Evolutionary conservation across 1,284 basidiomycete species (phyloP), one percentile per base, ranked within the genome.

Genomic region (Apiotrichum mycotoxinovorans): DNA sequence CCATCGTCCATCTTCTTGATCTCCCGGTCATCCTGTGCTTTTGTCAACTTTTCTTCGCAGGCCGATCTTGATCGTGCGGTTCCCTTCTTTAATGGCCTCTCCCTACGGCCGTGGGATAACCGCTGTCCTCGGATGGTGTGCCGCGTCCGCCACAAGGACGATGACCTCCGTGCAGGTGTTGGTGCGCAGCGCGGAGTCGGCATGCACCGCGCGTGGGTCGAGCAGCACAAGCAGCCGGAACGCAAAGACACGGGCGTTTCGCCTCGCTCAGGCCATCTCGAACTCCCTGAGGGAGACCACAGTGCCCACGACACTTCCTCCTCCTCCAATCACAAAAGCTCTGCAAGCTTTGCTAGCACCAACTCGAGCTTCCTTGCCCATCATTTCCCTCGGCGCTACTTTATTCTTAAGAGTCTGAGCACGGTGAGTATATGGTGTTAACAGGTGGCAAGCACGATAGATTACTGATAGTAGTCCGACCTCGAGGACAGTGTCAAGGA

Each of bases 1-100:
- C 85, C 97, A 3, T 75, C 88, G 3, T 93, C 89, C 23, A 87
- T 98, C 63, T 96, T 95, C 78, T 83, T 94, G 56, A 98, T 98
- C 66, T 84, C 87, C 20, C 85, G 92, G 23, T 94, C 91, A 4
- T 92, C 87, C 66, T 97, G 94, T 73, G 91, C 90, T 4, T 97
- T 98, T 70, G 84, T 96, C 73, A 97, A 97, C 72, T 93, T 88
- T 67, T 83, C 84, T 48, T 83, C 81, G 0, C 83, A 86, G 64
- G 76, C 70, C 2, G 81, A 87, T 60, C 79, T 97, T 30, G 78
- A 83, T 9, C 78, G 79, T 0, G 91, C 90, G 0, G 88, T 94
- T 53, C 67, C 72, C 0, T 83, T 80, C 52, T 95, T 91, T 77
- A 77, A 78, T 83, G 90, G 56, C 3, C 60, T 67, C 26, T 64